Evolutionary conservation across 2,329 filamentous ascomycete species (phyloP), one percentile per base, ranked within the genome.

Genomic region (Penicillium sp.): DNA sequence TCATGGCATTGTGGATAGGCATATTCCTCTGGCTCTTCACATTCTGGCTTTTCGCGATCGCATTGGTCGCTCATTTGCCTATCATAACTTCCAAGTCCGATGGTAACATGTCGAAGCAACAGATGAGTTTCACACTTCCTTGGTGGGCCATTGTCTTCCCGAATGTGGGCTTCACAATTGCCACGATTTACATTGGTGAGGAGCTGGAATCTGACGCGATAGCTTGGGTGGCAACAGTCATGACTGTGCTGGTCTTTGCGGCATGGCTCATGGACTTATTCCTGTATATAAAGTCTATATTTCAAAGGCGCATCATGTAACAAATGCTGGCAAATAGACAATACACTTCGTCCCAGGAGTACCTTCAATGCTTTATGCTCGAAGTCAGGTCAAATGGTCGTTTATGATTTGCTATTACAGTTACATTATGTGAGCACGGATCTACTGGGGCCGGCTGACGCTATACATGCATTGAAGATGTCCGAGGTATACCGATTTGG

Each of bases 201-300:
- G 48, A 34, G 37, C 48, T 51, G 19, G 36, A 36, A 43, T 45
- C 48, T 16, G 18, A 31, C 18, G 48, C 36, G 21, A 51, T 51
- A 42, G 37, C 40, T 26, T 51, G 48, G 48, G 48, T 51, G 18
- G 26, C 48, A 43, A 43, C 36, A 18, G 48, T 36, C 29, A 51
- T 51, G 48, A 51, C 48, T 26, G 26, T 51, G 14, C 37, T 51
- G 19, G 26, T 43, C 37, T 42, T 51, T 19, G 37, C 39, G 29
- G 48, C 48, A 34, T 51, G 48, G 48, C 40, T 51, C 29, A 51
- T 44, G 45, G 45, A 48, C 45, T 48, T 48, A 36, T 48, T 26
- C 31, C 18, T 48, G 1, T 24, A 48, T 48, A 9, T 48, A 18
- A 48, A 48, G 45, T 48, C 31, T 36, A 48, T 48, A 48, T 48